phyloP scores from a whole-genome alignment of 257 asterid species.

The Eucommia ulmoides region DNA sequence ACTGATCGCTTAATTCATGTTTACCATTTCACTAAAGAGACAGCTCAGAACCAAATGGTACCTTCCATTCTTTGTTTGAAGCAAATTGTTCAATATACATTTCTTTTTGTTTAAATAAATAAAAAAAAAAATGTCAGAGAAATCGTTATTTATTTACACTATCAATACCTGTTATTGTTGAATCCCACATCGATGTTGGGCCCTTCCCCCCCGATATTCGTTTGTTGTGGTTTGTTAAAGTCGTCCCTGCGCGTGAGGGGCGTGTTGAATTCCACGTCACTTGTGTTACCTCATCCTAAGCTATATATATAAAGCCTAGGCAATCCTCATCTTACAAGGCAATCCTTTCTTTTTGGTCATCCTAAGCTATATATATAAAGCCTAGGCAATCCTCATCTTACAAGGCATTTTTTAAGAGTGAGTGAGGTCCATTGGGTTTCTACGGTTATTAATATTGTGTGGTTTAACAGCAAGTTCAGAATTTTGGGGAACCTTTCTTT shows the following conservation, averaged over 20 bases:
- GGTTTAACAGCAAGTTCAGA: slow-evolving; percentile 74
- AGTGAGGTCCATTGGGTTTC: no score
- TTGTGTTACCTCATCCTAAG: no score
- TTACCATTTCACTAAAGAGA: slow-evolving; percentile 72
- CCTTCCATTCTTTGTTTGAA: slow-evolving; percentile 10
- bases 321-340: background rate
- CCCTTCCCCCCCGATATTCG: no score
- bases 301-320: no score
- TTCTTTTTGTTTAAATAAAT: background rate
- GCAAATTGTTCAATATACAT: background rate
- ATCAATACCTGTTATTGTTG: background rate
- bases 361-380: no score
- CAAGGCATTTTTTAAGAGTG: no score
- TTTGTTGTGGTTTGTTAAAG: no score
- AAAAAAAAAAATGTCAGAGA: background rate
- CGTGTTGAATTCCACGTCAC: no score
- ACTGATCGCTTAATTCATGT: slow-evolving; percentile 73
- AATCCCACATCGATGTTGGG: background rate
- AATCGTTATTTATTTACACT: no score
- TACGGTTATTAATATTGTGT: no score
- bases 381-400: no score
- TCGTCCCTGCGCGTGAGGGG: no score
- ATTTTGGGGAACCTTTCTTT: slow-evolving; percentile 94
- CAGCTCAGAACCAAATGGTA: slow-evolving; percentile 81
- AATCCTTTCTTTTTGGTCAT: background rate